Base-by-base conservation (phyloP, 2,329 filamentous ascomycete genomes). In the Lecanicillium sp. region DNA sequence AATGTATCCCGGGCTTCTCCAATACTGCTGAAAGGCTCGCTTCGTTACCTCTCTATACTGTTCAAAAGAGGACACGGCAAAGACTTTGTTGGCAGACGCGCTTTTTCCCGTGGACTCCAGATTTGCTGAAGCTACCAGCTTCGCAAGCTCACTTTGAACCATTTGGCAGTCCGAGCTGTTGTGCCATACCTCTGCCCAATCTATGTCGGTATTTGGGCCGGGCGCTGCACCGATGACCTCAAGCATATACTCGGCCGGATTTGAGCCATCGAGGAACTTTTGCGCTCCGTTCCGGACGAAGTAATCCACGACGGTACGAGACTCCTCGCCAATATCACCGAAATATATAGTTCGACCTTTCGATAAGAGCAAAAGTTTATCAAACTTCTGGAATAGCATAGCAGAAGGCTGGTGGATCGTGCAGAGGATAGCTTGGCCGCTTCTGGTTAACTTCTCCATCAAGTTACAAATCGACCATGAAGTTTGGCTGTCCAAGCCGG, bases 11-110 rank as follows among this genome's bases (percentile, higher is more conserved):
- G 84, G 84, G 1, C 74, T 84, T 37, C 84, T 75, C 83, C 84
- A 89, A 65, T 86, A 86, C 56, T 88, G 84, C 51, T 83, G 70
- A 58, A 86, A 87, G 11, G 86, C 77, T 44, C 84, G 80, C 30
- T 67, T 54, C 9, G 72, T 71, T 28, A 81, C 79, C 43, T 78
- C 67, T 30, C 60, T 64, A 8, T 86, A 58, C 50, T 89, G 84
- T 5, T 62, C 50, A 2, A 39, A 47, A 50, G 87, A 81, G 0
- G 81, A 75, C 17, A 80, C 81, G 1, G 84, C 84, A 44, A 86
- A 28, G 13, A n/a, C n/a, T n/a, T n/a, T n/a, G n/a, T n/a, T n/a
- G n/a, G n/a, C n/a, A n/a, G n/a, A n/a, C n/a, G n/a, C n/a, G n/a
- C n/a, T n/a, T n/a, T n/a, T n/a, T n/a, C n/a, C n/a, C n/a, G n/a